Evolutionary conservation across 257 asterid genomes (phyloP).

Genomic region (Capsicum chinense): DNA sequence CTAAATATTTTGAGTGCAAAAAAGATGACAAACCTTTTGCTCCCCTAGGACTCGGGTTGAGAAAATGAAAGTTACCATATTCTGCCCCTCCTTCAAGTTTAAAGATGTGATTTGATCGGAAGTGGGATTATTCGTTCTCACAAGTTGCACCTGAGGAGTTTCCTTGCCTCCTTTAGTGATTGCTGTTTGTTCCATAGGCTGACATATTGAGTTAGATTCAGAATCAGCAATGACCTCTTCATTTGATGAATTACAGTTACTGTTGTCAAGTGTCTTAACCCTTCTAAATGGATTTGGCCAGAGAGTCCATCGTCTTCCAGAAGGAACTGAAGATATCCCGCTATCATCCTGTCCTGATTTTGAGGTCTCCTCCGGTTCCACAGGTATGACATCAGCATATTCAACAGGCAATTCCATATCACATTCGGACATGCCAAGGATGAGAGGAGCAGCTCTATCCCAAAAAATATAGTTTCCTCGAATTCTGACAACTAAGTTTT

Average conservation of each 20-base stretch:
- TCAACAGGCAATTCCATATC: constrained; percentile 64
- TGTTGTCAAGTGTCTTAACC: constrained; percentile 69
- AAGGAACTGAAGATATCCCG: constrained; percentile 50
- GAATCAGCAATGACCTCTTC: constrained; percentile 69
- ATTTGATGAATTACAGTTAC: constrained; percentile 50
- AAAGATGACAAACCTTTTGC: constrained; percentile 66
- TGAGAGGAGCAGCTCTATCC: constrained; percentile 74
- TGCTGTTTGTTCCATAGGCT: constrained; percentile 42
- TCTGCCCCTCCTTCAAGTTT: constrained; percentile 92
- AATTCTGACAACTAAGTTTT: constrained; percentile 69
- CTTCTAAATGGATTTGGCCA: constrained; percentile 95
- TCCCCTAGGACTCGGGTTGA: constrained; percentile 90
- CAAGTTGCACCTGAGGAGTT: constrained; percentile 73
- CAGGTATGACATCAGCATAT: constrained; percentile 53
- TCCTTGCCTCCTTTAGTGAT: constrained; percentile 40
- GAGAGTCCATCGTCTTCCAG: constrained; percentile 86
- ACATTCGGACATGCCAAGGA: constrained; percentile 76
- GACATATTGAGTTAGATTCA: constrained; percentile 53
- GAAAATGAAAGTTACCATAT: constrained; percentile 78
- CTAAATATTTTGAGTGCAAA: constrained; percentile 11
- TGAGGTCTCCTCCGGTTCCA: constrained; percentile 51
- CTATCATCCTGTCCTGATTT: constrained; percentile 52
- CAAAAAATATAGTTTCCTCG: constrained; percentile 77
- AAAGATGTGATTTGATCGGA: constrained; percentile 85
- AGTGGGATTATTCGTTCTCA: constrained; percentile 89